Conservation (phyloP, 495 filamentous ascomycete genomes). For the Hyaloscypha finlandica region DNA sequence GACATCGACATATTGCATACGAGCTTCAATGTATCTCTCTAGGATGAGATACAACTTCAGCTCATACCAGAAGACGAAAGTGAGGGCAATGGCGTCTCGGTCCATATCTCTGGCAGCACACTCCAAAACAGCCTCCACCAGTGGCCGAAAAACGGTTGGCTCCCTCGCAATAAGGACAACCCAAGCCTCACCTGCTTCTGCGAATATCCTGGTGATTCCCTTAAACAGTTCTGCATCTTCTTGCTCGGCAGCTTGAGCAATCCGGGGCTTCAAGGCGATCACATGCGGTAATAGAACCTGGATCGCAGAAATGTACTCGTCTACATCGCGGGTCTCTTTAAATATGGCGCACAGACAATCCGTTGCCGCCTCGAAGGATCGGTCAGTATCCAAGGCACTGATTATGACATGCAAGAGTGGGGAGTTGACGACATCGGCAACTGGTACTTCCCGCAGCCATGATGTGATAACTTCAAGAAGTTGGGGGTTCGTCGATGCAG, state of each 20-base stretch:
- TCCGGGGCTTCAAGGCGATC: slow-evolving; percentile 75
- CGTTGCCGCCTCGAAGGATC: slow-evolving; percentile 84
- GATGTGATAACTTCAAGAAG: slow-evolving; percentile 94
- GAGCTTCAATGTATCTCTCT: slow-evolving; percentile 82
- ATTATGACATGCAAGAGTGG: slow-evolving; percentile 81
- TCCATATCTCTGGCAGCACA: slow-evolving; percentile 86
- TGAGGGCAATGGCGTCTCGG: slow-evolving; percentile 83
- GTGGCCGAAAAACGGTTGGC: slow-evolving; percentile 74
- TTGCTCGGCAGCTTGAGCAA: slow-evolving; percentile 69
- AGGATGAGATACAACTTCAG: slow-evolving; percentile 93
- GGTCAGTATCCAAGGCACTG: slow-evolving; percentile 69
- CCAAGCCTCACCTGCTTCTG: slow-evolving; percentile 95
- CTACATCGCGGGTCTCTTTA: slow-evolving; percentile 89
- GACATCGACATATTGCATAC: slow-evolving; percentile 71
- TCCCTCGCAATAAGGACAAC: slow-evolving; percentile 84
- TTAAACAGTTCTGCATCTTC: slow-evolving; percentile 89
- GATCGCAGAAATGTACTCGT: slow-evolving; percentile 79
- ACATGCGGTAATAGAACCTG: slow-evolving; percentile 82
- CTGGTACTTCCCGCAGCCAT: slow-evolving; percentile 90
- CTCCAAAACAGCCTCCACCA: slow-evolving; percentile 90
- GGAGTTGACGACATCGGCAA: slow-evolving; percentile 80
- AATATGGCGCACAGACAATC: slow-evolving; percentile 92
- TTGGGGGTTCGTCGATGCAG: slow-evolving; percentile 83
- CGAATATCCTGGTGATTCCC: slow-evolving; percentile 83
- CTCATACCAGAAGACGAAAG: slow-evolving; percentile 98